A percentile compares a stretch with the other conserved stretches of the same genome.
These are phyloP conservation scores for Phytophthora pinifolia DNA, from an alignment of 352 stramenopile genomes.

Conservation along the genomic window DNA sequence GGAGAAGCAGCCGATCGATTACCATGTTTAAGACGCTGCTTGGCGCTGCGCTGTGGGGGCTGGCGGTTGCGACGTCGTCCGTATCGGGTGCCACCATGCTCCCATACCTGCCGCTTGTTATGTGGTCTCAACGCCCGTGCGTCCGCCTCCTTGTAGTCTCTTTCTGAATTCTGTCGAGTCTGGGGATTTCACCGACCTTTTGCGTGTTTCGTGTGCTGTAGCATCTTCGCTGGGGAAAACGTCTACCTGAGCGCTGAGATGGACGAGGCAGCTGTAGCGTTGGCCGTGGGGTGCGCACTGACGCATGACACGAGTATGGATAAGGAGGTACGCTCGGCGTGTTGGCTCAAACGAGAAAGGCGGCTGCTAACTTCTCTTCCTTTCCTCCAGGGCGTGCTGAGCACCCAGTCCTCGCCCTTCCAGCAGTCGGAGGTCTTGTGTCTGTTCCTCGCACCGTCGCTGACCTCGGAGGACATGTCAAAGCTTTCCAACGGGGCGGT, in stretches of 20 bases:
- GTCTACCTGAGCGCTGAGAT: conserved; percentile 50
- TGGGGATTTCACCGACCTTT: conserved; percentile 12
- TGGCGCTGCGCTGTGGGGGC: conserved; percentile 26
- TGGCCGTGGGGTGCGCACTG: conserved; percentile 32
- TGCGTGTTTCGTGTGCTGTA: conserved; percentile 12
- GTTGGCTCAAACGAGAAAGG: neutral
- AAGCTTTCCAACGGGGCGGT: conserved; percentile 27
- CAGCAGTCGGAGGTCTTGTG: conserved; percentile 50
- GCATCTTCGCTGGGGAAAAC: conserved; percentile 45
- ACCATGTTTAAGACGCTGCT: conserved; percentile 36
- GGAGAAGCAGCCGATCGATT: conserved; percentile 14
- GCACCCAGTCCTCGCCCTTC: conserved; percentile 11
- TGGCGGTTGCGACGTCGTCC: conserved; percentile 16
- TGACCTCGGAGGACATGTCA: conserved; percentile 46
- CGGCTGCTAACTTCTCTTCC: neutral
- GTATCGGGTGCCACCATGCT: conserved; percentile 31
- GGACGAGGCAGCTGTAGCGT: conserved; percentile 40
- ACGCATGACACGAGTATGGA: conserved; percentile 32
- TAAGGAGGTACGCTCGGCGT: conserved; percentile 32
- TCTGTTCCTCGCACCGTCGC: conserved; percentile 51
- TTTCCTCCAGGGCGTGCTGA: conserved; percentile 40
- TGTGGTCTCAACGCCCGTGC: conserved; percentile 71
- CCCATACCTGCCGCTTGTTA: conserved; percentile 55
- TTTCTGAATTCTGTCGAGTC: neutral
- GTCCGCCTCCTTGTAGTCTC: conserved; percentile 16